Conservation (phyloP, 768 basidiomycete species). For the Plicaturopsis crispa region DNA sequence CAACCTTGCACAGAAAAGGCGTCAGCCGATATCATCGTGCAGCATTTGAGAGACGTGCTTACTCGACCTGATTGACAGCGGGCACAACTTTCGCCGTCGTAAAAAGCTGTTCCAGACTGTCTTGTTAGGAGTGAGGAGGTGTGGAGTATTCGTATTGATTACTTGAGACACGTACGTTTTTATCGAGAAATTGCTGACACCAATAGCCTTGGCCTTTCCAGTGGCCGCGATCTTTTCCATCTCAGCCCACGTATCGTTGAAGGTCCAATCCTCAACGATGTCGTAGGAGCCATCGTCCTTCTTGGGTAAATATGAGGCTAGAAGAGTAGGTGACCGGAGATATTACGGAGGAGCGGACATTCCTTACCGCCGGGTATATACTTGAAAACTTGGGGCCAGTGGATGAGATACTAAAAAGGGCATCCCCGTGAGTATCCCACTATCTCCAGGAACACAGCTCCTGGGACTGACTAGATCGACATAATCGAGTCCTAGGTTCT, state of each 20-base stretch:
- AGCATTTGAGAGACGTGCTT: too few species aligned
- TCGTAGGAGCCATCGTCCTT: constrained; percentile 19
- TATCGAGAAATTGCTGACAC: constrained; percentile 54
- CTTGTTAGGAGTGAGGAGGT: background rate
- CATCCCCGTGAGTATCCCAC: constrained; percentile 12
- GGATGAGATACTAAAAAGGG: constrained; percentile 34
- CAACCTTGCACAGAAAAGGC: constrained; percentile 19
- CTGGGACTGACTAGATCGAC: constrained; percentile 34
- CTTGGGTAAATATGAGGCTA: constrained; percentile 19
- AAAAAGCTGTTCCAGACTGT: constrained; percentile 31
- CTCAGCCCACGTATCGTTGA: constrained; percentile 39
- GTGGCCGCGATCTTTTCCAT: constrained; percentile 41
- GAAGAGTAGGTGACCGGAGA: background rate
- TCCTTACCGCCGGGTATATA: constrained; percentile 28
- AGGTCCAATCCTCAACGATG: constrained; percentile 9
- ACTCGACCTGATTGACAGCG: constrained; percentile 44
- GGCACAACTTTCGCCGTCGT: constrained; percentile 34
- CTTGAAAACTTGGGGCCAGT: constrained; percentile 37
- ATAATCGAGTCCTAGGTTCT: constrained; percentile 33
- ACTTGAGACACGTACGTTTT: constrained; percentile 32
- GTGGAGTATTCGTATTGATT: background rate
- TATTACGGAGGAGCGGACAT: background rate
- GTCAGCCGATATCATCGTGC: too few species aligned
- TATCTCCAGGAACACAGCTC: constrained; percentile 18
- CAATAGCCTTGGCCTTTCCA: constrained; percentile 42